Conservation (phyloP, 164 flowering plant genomes). For the Kalanchoe fedtschenkoi region DNA sequence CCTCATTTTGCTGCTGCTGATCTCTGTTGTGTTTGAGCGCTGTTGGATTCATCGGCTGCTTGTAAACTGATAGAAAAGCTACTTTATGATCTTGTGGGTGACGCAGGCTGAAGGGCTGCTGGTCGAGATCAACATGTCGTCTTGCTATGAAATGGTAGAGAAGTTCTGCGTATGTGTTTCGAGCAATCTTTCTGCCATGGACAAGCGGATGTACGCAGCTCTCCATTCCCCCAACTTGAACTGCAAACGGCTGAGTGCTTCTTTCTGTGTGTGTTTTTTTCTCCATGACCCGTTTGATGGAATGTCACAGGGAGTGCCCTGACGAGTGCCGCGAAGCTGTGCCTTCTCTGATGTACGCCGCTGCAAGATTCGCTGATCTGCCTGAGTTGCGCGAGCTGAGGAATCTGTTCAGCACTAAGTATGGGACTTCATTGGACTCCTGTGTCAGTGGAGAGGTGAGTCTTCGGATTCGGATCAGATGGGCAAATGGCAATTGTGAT, state of each 20-base stretch:
- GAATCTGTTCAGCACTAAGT: conserved; percentile 22
- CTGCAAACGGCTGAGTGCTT: background rate
- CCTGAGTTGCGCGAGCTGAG: conserved; percentile 46
- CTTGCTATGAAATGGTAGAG: conserved; percentile 30
- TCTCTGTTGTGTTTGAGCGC: background rate
- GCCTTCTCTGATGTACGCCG: conserved; percentile 32
- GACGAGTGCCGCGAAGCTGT: conserved; percentile 46
- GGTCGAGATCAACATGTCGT: conserved; percentile 23
- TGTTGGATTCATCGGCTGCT: background rate
- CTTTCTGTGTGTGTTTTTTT: background rate
- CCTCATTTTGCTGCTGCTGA: background rate
- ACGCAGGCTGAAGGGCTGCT: conserved; percentile 39
- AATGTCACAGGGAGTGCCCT: conserved; percentile 36
- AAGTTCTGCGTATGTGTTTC: conserved; percentile 18
- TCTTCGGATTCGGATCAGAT: background rate
- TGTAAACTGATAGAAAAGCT: background rate
- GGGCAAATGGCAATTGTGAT: background rate
- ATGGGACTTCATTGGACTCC: conserved; percentile 23
- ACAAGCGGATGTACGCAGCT: conserved; percentile 22
- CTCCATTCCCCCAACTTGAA: background rate
- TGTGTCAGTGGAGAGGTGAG: conserved; percentile 30
- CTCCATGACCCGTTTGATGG: background rate
- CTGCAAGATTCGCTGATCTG: conserved; percentile 46
- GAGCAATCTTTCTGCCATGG: conserved; percentile 19
- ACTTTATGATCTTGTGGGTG: background rate